A percentile compares a stretch with the other conserved stretches of the same genome.
Conservation (phyloP, 441 rosid genomes). For the Gossypium schwendimanii region DNA sequence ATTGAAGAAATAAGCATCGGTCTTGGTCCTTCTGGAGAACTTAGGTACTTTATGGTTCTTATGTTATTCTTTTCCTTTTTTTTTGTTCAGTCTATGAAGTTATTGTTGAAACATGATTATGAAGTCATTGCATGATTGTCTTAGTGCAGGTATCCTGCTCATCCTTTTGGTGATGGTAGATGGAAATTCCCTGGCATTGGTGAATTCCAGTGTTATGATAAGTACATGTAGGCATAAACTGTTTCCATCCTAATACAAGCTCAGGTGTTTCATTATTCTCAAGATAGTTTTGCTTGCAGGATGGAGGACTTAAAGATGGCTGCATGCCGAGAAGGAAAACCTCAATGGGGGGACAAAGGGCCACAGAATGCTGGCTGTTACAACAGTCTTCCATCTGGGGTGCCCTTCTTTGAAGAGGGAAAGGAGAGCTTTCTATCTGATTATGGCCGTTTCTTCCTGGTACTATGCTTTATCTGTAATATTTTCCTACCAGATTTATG, state of each 20-base stretch:
- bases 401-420: conserved; percentile 56
- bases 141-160: conserved; percentile 59
- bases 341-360: conserved; percentile 54
- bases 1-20: conserved; percentile 62
- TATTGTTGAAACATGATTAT: conserved; percentile 11
- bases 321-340: conserved; percentile 59
- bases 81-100: conserved; percentile 9
- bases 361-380: conserved; percentile 55
- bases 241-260: neutral
- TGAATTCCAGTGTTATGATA: conserved; percentile 76
- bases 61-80: neutral
- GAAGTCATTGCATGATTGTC: conserved; percentile 17
- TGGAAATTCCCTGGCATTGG: conserved; percentile 78
- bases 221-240: conserved; percentile 44
- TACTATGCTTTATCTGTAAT: conserved; percentile 19
- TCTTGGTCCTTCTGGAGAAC: conserved; percentile 70
- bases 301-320: conserved; percentile 61
- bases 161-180: conserved; percentile 57
- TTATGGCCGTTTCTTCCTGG: conserved; percentile 63
- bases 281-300: conserved; percentile 35
- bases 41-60: conserved; percentile 32
- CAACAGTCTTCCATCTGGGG: conserved; percentile 48
- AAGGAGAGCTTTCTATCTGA: conserved; percentile 56
- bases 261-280: conserved; percentile 14
- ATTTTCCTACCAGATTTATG: neutral